Evolutionary conservation across 2,329 filamentous ascomycete genomes (phyloP), one percentile per base, ranked within the genome.

Genomic region (Penicillium vulpinum): DNA sequence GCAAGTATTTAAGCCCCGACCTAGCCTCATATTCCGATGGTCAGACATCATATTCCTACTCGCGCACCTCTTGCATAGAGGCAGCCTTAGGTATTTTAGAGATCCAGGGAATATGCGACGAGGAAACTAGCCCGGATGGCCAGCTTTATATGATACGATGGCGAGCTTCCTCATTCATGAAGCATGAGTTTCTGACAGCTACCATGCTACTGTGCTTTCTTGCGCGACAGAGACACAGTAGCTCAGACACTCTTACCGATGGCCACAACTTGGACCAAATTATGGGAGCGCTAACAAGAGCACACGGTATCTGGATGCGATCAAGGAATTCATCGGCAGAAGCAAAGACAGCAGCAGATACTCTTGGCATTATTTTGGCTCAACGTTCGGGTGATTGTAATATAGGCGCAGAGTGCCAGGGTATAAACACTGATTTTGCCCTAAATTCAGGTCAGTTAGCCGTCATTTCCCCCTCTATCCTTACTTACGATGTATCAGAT

Each of bases 111-210:
- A 71, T 79, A 0, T 69, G 84, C 16, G 77, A 80, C 59, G 72
- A 79, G 43, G 79, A 82, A 44, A 79, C 77, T 5, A 77, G 77
- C 46, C 81, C 83, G 0, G 83, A 82, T 2, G 81, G 80, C 5
- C 72, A 82, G 44, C 74, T 88, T 11, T 73, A 77, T 59, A 73
- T 75, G 45, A 78, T 81, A 45, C 78, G 78, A 5, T 87, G 84
- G 83, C 84, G 85, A 59, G 69, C 85, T 21, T 81, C 80, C 2
- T 82, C 81, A 1, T 69, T 86, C 5, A 79, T 81, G 18, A 79
- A 84, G 47, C 84, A 87, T 60, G 83, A 86, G 63, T 87, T 84
- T 50, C 73, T 88, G 45, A 77, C 86, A 1, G 84, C 84, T 0
- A 80, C 81, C 47, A 83, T 85, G 78, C 76, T 87, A 2, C 62